Evolutionary conservation across 2,329 filamentous ascomycete genomes (phyloP).

Genomic region (Penicillium sp.): DNA sequence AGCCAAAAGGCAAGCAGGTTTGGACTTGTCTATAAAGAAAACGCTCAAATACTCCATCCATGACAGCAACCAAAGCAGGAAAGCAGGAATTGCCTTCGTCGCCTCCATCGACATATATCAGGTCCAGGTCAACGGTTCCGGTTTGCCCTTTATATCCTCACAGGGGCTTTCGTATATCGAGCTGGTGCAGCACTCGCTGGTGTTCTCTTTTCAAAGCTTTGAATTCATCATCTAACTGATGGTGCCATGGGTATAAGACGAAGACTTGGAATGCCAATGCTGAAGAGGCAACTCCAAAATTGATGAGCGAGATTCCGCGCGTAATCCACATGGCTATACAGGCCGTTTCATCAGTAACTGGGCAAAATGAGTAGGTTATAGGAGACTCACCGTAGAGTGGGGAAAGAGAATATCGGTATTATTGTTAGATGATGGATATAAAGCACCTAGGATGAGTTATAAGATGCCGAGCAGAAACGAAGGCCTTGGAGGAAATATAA

Average conservation of each 20-base stretch:
- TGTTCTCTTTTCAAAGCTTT: conserved; percentile 59
- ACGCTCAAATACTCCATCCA: not conserved
- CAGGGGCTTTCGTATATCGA: not conserved
- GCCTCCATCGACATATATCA: not conserved
- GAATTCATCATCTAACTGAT: conserved; percentile 62
- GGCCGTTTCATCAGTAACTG: not conserved
- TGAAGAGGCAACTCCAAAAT: conserved; percentile 64
- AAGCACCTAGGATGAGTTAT: not conserved
- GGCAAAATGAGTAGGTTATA: not conserved
- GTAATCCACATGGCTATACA: conserved; percentile 42
- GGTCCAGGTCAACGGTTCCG: not conserved
- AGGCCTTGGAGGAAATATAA: not conserved
- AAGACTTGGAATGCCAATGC: conserved; percentile 66
- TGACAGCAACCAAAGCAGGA: not conserved
- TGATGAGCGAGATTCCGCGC: conserved; percentile 57
- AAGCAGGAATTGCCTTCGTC: not conserved
- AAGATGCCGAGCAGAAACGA: not conserved
- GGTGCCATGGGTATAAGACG: conserved; percentile 69
- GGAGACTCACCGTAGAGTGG: not conserved
- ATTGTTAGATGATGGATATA: not conserved
- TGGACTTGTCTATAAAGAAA: not conserved
- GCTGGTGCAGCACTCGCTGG: conserved; percentile 28
- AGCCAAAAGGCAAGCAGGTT: not conserved
- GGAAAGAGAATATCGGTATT: not conserved
- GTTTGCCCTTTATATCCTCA: no score